Conservation (phyloP, 371 early-diverging fungal species). For the Umbelopsis sp. region DNA sequence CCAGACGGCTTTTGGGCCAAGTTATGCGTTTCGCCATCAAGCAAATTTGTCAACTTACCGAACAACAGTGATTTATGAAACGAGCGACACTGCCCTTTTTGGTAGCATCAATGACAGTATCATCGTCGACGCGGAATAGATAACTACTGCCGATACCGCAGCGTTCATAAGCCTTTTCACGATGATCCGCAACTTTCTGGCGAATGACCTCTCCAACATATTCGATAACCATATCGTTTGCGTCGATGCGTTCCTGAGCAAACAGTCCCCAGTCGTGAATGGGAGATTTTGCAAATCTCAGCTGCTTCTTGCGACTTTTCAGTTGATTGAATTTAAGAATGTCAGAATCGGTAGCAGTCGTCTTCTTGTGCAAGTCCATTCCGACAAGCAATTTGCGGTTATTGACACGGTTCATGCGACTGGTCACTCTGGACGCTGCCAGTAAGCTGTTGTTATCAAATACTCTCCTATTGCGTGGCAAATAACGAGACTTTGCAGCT, state of each 20-base stretch:
- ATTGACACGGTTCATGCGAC: constrained; percentile 64
- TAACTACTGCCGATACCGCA: constrained; percentile 94
- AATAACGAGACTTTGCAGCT: constrained; percentile 66
- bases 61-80: constrained; percentile 98
- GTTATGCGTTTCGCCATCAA: background rate
- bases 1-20: background rate
- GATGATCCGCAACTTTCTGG: constrained; percentile 92
- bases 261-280: constrained; percentile 98
- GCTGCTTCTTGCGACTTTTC: constrained; percentile 84
- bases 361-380: constrained; percentile 49
- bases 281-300: constrained; percentile 85
- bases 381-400: constrained; percentile 66
- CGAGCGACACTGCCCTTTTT: constrained; percentile 96
- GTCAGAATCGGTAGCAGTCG: constrained; percentile 61
- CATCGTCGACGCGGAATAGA: constrained; percentile 96
- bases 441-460: constrained; percentile 35
- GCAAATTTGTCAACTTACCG: constrained; percentile 53
- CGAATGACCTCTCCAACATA: constrained; percentile 99
- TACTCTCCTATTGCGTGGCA: constrained; percentile 56
- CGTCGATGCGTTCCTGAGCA: constrained; percentile 89
- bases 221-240: constrained; percentile 95
- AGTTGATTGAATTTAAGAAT: constrained; percentile 88
- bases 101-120: constrained; percentile 98
- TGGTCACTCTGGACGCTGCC: constrained; percentile 47
- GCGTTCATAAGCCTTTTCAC: constrained; percentile 91